Percentiles rank a stretch among this genome's conserved stretches.
Conservation (phyloP, 441 rosid species). For the Theobroma grandiflorum region DNA sequence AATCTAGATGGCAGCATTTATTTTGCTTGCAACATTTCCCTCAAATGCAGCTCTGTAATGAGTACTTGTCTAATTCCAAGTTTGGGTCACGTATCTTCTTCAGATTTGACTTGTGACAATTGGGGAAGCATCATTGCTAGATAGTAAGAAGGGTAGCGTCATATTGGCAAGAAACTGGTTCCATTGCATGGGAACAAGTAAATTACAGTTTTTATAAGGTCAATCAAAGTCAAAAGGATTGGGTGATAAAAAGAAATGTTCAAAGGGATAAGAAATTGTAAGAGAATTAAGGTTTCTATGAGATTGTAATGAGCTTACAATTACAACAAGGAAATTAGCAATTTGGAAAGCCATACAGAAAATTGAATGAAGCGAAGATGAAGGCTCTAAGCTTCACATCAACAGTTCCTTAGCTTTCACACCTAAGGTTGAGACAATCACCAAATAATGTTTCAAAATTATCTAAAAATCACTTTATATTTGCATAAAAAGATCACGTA, state of each 20-base stretch:
- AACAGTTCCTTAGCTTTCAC: neutral
- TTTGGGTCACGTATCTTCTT: too few species aligned
- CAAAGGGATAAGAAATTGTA: too few species aligned
- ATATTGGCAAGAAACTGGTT: neutral
- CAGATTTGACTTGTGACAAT: too few species aligned
- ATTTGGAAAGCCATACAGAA: neutral
- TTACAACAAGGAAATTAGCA: neutral
- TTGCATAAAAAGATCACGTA: neutral
- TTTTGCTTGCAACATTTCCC: too few species aligned
- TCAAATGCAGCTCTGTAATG: too few species aligned
- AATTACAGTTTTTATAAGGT: neutral
- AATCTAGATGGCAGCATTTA: too few species aligned
- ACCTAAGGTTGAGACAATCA: neutral
- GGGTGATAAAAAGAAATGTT: too few species aligned
- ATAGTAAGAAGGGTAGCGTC: neutral
- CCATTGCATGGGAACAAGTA: neutral
- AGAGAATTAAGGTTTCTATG: too few species aligned
- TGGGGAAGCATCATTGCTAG: neutral
- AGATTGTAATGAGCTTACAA: too few species aligned
- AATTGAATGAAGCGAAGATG: neutral
- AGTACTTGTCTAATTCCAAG: too few species aligned
- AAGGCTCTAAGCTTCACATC: neutral
- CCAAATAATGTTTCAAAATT: neutral
- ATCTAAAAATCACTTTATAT: neutral
- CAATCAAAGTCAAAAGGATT: too few species aligned